Evolutionary conservation across 768 basidiomycete genomes (phyloP), one percentile per base, ranked within the genome.

Genomic region (Paxillus involutus): DNA sequence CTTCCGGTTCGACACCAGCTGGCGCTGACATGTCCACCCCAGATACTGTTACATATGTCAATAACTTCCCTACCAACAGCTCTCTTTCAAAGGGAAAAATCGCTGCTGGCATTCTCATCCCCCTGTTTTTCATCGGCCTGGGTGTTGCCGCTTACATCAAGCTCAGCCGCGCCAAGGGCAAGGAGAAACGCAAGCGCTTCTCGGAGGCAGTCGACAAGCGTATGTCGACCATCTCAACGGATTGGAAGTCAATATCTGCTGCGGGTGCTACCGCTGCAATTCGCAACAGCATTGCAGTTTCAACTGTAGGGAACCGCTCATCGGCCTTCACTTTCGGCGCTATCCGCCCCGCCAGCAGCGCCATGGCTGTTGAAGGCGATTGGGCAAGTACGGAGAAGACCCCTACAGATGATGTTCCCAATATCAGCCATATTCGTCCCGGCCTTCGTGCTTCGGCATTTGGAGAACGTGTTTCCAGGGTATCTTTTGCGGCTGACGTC

Each of bases 201-300:
- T 83, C 79, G 39, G 78, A 84, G 65, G 80, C 75, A 10, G 69
- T 93, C 67, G 90, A 93, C 73, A 84, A 83, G 68, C 86, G 90
- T 68, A 91, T 93, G 90, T 86, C 84, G 2, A 88, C 86, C 46
- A 89, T 91, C 59, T 85, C 84, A 6, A 73, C 78, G 17, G 87
- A 91, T 63, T 92, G 90, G 90, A 86, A 85, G 67, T 77, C 79
- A 42, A 83, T 91, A 60, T 81, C 85, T 8, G 73, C 76, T 6
- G 84, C 81, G 4, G 90, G 88, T 45, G 91, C 89, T 1, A 75
- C 76, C 19, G 88, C 84, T 33, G 91, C 88, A 11, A 86, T 93
- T 58, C 81, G 89, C 55, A 79, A 77, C 59, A 84, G 82, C 41
- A 84, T 89, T 29, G 85, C 85, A 4, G 70, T 79, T 35, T 62